phyloP scores from a whole-genome alignment of 2,329 filamentous ascomycete species.

The Thyridium curvatum region DNA sequence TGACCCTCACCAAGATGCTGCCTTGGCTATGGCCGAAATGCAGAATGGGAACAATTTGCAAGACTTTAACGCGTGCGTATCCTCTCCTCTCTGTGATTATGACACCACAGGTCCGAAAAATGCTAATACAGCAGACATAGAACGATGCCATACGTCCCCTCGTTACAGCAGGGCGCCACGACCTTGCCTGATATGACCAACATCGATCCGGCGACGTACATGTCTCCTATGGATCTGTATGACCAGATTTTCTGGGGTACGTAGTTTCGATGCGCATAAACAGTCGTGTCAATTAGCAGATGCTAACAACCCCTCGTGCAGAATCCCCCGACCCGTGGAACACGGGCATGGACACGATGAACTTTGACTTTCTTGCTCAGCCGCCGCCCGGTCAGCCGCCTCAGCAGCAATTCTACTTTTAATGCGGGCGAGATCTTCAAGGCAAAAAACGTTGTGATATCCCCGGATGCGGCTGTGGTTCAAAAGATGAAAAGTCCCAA shows the following conservation, averaged over 20 bases:
- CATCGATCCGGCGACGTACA: conserved; percentile 50
- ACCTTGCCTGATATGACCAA: conserved; percentile 38
- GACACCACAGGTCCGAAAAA: too few species aligned
- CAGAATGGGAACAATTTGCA: conserved; percentile 47
- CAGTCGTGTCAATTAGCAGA: too few species aligned
- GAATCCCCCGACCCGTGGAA: conserved; percentile 57
- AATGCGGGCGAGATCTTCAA: too few species aligned
- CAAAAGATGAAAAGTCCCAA: too few species aligned
- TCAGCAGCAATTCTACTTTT: conserved; percentile 52
- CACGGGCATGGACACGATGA: conserved; percentile 47
- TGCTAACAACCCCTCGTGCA: conserved; percentile 17
- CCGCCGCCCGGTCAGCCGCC: conserved; percentile 51
- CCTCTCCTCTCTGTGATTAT: not conserved
- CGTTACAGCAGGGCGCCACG: conserved; percentile 25
- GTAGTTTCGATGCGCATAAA: too few species aligned
- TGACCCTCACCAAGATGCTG: conserved; percentile 55
- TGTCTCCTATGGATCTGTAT: conserved; percentile 63
- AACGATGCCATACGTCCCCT: conserved; percentile 29
- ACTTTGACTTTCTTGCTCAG: conserved; percentile 55
- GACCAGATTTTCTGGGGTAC: conserved; percentile 64
- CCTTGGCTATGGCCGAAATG: conserved; percentile 59
- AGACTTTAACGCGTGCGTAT: conserved; percentile 35
- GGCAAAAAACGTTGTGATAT: too few species aligned
- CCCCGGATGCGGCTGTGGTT: too few species aligned
- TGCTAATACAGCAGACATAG: conserved; percentile 8